Base-by-base conservation (phyloP, 2,329 filamentous ascomycete species). In the Colletotrichum godetiae region DNA sequence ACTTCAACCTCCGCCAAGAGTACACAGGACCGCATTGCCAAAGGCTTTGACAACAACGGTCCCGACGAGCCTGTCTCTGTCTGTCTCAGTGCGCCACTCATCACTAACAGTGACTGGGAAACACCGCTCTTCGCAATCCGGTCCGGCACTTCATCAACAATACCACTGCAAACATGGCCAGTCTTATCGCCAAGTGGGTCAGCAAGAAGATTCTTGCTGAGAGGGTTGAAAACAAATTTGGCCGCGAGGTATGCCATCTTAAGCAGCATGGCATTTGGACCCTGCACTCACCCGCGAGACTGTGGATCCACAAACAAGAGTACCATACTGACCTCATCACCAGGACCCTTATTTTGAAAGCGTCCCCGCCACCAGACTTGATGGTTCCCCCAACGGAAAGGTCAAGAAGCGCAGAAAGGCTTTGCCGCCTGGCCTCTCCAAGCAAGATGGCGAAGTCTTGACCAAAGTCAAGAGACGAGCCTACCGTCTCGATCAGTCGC, bases 261-360 rank as follows among this genome's bases (percentile, higher is more conserved):
- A 6, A 3, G 27, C 27, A 29, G 27, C 27, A 29, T 19, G 53
- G 24, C 63, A 33, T 13, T 31, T 72, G 37, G 37, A 27, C 6
- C 35, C 8, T 42, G 42, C 37, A 19, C 22, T 33, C 35, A 55
- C 29, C 76, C 82, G 49, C 83, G 80, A 46, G 81, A 82, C 42
- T 19, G 42, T 49, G 42, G 42, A 49, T 49, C 42, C 42, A 49
- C 19, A 19, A 49, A 49, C 42, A 49, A n/a, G 27, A 29, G 27
- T 29, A 22, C 7, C 13, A 10, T 49, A 65, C 72, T 75, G 59
- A 77, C 73, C 56, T 75, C 46, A 76, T 70, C 59, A 10, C 19
- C 78, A 98, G 94, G 95, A 98, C 80, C 95, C 95, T 6, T 98
- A 95, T 85, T 97, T 95, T 78, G 94, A 97, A 81, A 88, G 91